These are phyloP conservation scores for Phialophora verrucosa DNA, from an alignment of 2,329 filamentous ascomycete genomes.

Conservation along the genomic window DNA sequence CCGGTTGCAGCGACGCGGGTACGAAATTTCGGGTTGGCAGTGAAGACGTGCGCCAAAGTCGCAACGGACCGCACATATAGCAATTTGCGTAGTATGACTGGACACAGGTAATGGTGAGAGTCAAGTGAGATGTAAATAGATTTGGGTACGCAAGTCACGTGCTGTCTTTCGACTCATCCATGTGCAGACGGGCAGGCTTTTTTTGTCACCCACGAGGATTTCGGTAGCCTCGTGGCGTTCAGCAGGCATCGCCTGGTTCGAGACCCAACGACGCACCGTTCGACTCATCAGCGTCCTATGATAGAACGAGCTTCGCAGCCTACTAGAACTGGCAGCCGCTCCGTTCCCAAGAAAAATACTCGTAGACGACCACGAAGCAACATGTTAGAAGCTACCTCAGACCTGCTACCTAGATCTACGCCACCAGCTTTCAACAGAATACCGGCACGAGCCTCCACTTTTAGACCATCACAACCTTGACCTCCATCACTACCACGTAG, in stretches of 20 bases:
- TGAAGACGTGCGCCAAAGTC: slow-evolving; percentile 1
- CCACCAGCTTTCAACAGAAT: neutral
- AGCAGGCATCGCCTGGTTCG: neutral
- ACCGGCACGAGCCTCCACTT: neutral
- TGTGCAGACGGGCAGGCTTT: neutral
- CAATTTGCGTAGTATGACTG: neutral
- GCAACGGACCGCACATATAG: slow-evolving; percentile 19
- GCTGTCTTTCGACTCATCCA: neutral
- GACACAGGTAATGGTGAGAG: neutral
- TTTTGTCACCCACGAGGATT: neutral
- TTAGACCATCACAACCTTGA: neutral
- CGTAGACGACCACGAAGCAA: neutral
- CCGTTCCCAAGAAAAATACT: neutral
- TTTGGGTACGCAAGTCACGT: slow-evolving; percentile 10
- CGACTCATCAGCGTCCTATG: neutral
- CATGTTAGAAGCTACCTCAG: slow-evolving; percentile 10
- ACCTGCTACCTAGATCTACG: slow-evolving; percentile 7
- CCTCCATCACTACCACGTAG: slow-evolving; percentile 23
- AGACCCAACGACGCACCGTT: neutral
- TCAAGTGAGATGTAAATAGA: slow-evolving; percentile 1
- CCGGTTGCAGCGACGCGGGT: neutral
- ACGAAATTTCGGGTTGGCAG: neutral
- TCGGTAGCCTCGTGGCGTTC: neutral
- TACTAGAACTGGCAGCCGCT: neutral
- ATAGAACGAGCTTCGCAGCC: neutral